Base-by-base conservation (phyloP, 495 filamentous ascomycete species). In the Xylaria nigripes region DNA sequence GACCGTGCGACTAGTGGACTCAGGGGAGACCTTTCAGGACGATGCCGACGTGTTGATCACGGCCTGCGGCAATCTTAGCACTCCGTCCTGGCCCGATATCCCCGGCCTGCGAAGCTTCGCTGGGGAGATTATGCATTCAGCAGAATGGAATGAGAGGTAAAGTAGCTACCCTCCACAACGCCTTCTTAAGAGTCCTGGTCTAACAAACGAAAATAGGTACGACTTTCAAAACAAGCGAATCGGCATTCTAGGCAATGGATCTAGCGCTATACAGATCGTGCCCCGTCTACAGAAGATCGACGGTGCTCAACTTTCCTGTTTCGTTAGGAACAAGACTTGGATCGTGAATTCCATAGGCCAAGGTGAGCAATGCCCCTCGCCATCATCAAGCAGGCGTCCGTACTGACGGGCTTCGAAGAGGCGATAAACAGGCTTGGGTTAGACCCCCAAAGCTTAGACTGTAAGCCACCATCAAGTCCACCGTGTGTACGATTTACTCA, bases 221-320 rank as follows among this genome's bases (percentile, higher is more conserved):
- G 72, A 75, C 58, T 64, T 79, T 34, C 54, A 51, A 23, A 69
- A 73, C 51, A 83, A 82, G 64, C 70, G 65, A 47, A 72, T 84
- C 32, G 81, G 68, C 2, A 53, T 78, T 6, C 70, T 78, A n/a
- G 74, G 76, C 12, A 76, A 71, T 72, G 83, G 85, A 21, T 83
- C 85, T 18, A 86, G 83, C 16, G 80, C 79, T 9, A 83, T 80
- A n/a, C 86, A 89, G 61, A 86, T 89, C 57, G 73, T 85, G 21
- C 83, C 86, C 13, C 78, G 77, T 42, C 70, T 87, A 24, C 79
- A 80, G 44, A 79, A 78, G 45, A 55, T 76, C 6, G 75, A 77
- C 42, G 73, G 72, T 5, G 64, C 75, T n/a, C 65, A 74, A 10
- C 66, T 86, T 5, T 81, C 78, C 0, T 77, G 86, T 43, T 89